Base-by-base conservation (phyloP, 345 rosid genomes). In the Mercurialis annua region DNA sequence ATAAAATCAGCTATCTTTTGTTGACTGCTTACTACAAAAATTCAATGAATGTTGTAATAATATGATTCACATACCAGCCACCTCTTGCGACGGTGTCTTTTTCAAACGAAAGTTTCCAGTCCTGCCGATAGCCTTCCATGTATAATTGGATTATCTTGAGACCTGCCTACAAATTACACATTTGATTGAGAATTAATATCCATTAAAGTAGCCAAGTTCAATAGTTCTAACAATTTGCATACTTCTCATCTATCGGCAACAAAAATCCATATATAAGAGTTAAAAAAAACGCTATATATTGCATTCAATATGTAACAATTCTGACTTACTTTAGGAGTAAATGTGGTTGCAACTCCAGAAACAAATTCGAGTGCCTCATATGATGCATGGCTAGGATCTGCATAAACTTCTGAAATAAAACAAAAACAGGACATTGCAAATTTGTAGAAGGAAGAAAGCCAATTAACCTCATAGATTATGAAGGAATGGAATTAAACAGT, bases 81-180 rank as follows among this genome's bases (percentile, higher is more conserved):
- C 97, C 99, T 80, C 83, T 83, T 60, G 78, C 72, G 6, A 86
- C 91, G 0, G 97, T 93, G 64, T 89, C 96, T 51, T 76, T 83
- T 78, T 83, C 90, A 58, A 70, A 86, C 14, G 97, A 90, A 79
- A 93, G 96, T 68, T 90, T 83, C 98, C 97, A 93, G 80, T 93
- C 96, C 78, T 89, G 98, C 55, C 92, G 84, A 75, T 89, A 93
- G 60, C 96, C 97, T 84, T 86, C 97, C 96, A 84, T 89, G 84
- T 90, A 90, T 4, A 47, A 74, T 76, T 93, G 90, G 62, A 93
- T 82, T 70, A 90, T 85, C 89, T 90, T 86, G 47, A 93, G 81
- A 72, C 94, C 99, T 43, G 97, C 94, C 98, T 90, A 73, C 66
- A 62, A 10, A 26, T 26, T 66, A 47, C 33, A 33, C 29, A 33